A percentile compares a stretch with the other conserved stretches of the same genome.
These are phyloP conservation scores for Gryganskiella cystojenkinii DNA, from an alignment of 192 early-diverging fungal species.

Conservation along the genomic window DNA sequence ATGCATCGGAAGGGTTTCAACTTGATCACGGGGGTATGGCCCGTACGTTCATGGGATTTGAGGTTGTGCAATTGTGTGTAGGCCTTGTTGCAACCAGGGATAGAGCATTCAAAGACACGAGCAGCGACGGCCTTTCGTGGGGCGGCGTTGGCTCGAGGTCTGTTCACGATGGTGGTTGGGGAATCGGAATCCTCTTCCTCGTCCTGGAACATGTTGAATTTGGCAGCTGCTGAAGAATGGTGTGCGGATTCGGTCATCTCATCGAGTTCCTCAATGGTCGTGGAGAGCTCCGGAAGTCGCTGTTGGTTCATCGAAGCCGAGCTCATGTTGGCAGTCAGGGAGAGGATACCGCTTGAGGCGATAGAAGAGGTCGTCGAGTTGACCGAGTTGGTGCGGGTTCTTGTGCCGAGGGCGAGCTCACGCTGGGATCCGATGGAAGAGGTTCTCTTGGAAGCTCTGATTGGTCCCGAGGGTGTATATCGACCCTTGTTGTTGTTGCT, in stretches of 20 bases:
- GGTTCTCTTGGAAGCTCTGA: slow-evolving; percentile 21
- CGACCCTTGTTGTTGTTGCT: slow-evolving; percentile 4
- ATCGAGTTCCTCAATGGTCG: slow-evolving; percentile 1
- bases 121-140: slow-evolving; percentile 49
- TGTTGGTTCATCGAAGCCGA: slow-evolving; percentile 3
- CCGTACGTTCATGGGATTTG: slow-evolving; percentile 63
- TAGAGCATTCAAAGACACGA: slow-evolving; percentile 59
- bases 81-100: slow-evolving; percentile 52
- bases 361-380: slow-evolving; percentile 44
- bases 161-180: slow-evolving; percentile 35
- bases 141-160: slow-evolving; percentile 22
- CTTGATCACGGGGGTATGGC: slow-evolving; percentile 57
- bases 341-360: slow-evolving; percentile 29
- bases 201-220: slow-evolving; percentile 4
- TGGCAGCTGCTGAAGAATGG: too few species aligned
- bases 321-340: slow-evolving; percentile 18
- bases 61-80: slow-evolving; percentile 55
- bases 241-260: slow-evolving; percentile 1
- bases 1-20: slow-evolving; percentile 52
- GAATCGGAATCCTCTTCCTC: slow-evolving; percentile 41
- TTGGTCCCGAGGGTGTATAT: slow-evolving; percentile 13
- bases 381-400: slow-evolving; percentile 44
- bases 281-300: neutral
- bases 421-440: slow-evolving; percentile 29
- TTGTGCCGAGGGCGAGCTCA: slow-evolving; percentile 18